phyloP scores from a whole-genome alignment of 202 grass and related monocot genomes.

The Musa balbisiana region DNA sequence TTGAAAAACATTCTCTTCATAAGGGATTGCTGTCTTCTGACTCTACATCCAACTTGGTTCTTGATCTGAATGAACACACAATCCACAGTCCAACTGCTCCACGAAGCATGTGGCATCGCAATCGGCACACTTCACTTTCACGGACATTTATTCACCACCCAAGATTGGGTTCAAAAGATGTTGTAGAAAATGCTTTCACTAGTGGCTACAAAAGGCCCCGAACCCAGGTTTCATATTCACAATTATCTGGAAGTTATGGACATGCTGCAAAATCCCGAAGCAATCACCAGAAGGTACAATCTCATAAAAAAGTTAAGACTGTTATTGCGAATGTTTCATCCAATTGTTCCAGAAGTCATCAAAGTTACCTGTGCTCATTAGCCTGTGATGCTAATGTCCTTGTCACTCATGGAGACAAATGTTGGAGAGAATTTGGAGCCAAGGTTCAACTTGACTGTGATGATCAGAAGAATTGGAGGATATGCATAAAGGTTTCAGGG shows the following conservation, averaged over 20 bases:
- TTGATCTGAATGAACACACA: constrained; percentile 49
- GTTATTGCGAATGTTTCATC: constrained; percentile 33
- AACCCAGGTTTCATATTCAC: constrained; percentile 49
- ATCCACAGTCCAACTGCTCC: constrained; percentile 62
- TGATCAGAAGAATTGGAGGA: constrained; percentile 51
- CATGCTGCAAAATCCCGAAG: constrained; percentile 41
- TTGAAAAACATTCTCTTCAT: constrained; percentile 24
- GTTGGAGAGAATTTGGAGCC: constrained; percentile 80
- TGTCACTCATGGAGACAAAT: constrained; percentile 55
- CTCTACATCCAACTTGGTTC: constrained; percentile 43
- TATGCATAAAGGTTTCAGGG: constrained; percentile 70
- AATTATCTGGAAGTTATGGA: constrained; percentile 46
- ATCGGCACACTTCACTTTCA: constrained; percentile 60
- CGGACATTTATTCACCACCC: constrained; percentile 41
- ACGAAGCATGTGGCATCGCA: constrained; percentile 59
- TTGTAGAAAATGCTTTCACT: constrained; percentile 27
- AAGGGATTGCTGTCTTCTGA: constrained; percentile 25
- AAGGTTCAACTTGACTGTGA: constrained; percentile 57
- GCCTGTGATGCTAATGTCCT: constrained; percentile 89
- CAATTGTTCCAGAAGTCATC: constrained; percentile 39
- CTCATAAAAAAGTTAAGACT: constrained; percentile 35
- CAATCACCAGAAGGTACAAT: constrained; percentile 48
- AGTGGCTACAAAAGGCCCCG: constrained; percentile 54
- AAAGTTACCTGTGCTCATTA: constrained; percentile 36
- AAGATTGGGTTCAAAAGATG: constrained; percentile 56